These are phyloP conservation scores for Cyberlindnera lachancei DNA, from an alignment of 805 yeast species.

Conservation along the genomic window DNA sequence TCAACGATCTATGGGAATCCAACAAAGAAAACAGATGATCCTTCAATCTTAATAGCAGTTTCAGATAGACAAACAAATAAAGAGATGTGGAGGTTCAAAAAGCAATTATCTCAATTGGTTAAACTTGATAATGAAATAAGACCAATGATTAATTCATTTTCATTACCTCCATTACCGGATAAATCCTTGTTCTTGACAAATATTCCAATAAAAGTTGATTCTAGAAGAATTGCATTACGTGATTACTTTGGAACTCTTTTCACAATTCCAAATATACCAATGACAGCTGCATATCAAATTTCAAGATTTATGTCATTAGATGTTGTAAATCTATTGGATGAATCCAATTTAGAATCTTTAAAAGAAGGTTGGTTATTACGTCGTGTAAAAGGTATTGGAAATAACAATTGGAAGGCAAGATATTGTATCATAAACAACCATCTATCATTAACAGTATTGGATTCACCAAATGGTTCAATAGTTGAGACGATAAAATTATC, in stretches of 20 bases:
- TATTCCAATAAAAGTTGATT: constrained; percentile 59
- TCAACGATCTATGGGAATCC: constrained; percentile 40
- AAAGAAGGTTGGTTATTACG: constrained; percentile 63
- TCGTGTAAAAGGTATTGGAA: constrained; percentile 56
- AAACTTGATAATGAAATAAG: constrained; percentile 56
- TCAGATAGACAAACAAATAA: constrained; percentile 52
- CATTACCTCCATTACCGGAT: constrained; percentile 60
- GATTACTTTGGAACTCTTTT: constrained; percentile 54
- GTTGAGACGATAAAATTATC: constrained; percentile 44
- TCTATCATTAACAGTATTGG: constrained; percentile 50
- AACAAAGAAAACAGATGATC: constrained; percentile 44
- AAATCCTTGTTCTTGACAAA: constrained; percentile 46
- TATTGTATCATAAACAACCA: constrained; percentile 63
- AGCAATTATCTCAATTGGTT: constrained; percentile 51
- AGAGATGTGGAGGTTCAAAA: constrained; percentile 71
- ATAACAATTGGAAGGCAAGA: constrained; percentile 60
- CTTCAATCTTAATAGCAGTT: constrained; percentile 53
- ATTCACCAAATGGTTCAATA: constrained; percentile 45
- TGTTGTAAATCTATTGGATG: constrained; percentile 52
- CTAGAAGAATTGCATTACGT: constrained; percentile 46
- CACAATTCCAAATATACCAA: constrained; percentile 51
- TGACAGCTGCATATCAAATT: constrained; percentile 40
- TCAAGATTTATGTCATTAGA: constrained; percentile 65
- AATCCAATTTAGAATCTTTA: constrained; percentile 39
- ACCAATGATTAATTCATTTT: constrained; percentile 36